Percentiles rank a stretch among this genome's conserved stretches.
Evolutionary conservation across 1,139 yeast genomes (phyloP).

Genomic region (Debaryomyces udenii): DNA sequence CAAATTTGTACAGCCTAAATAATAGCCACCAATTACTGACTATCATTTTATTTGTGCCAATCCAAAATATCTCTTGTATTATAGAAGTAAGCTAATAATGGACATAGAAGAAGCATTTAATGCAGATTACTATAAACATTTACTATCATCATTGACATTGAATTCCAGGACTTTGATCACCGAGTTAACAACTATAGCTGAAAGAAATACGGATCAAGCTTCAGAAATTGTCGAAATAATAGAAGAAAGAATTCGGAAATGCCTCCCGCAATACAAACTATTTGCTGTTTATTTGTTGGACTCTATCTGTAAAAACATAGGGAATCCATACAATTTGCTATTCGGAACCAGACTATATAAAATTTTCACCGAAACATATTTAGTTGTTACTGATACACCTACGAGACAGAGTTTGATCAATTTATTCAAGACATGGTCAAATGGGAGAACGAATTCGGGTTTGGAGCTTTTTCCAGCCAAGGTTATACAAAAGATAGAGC

Average conservation of each 20-base stretch:
- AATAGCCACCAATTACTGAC: conserved; percentile 1
- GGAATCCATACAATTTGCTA: conserved; percentile 46
- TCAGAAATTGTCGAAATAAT: conserved; percentile 35
- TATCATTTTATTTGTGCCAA: conserved; percentile 2
- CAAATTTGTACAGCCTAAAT: background rate
- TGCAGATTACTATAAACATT: conserved; percentile 34
- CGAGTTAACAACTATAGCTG: conserved; percentile 44
- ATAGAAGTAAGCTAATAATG: conserved; percentile 11
- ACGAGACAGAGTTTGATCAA: conserved; percentile 43
- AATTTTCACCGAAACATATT: conserved; percentile 42
- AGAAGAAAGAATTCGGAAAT: conserved; percentile 38
- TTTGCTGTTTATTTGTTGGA: conserved; percentile 44
- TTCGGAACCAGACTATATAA: conserved; percentile 38
- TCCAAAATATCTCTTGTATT: conserved; percentile 7
- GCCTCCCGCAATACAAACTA: conserved; percentile 45
- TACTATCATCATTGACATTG: conserved; percentile 38
- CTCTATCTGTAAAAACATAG: conserved; percentile 46
- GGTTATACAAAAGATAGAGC: conserved; percentile 37
- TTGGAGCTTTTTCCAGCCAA: conserved; percentile 38
- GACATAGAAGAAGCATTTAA: conserved; percentile 26
- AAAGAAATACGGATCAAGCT: conserved; percentile 33
- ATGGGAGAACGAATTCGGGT: conserved; percentile 36
- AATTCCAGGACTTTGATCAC: conserved; percentile 44
- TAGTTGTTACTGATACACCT: conserved; percentile 41
- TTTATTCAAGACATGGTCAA: conserved; percentile 45